phyloP scores from a whole-genome alignment of 805 yeast species.

The Kodamaea leandrae region DNA sequence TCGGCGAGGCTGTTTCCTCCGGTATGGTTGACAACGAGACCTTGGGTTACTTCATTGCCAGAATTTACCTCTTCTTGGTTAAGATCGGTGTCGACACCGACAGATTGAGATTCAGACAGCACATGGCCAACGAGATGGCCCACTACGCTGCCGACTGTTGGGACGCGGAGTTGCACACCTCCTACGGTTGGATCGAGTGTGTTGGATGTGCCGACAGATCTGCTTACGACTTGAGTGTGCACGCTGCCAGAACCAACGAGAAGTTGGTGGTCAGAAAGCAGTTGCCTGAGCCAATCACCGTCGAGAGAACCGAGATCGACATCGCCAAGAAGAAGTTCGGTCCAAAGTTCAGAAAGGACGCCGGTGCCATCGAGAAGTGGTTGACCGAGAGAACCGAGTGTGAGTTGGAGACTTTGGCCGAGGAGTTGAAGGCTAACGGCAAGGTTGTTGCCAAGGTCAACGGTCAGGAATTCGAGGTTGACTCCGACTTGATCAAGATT shows the following conservation, averaged over 20 bases:
- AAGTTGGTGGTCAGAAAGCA: conserved; percentile 92
- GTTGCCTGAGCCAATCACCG: conserved; percentile 77
- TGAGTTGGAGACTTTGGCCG: conserved; percentile 74
- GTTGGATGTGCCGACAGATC: conserved; percentile 99
- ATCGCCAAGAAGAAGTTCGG: conserved; percentile 95
- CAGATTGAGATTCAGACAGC: conserved; percentile 95
- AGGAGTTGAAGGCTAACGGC: conserved; percentile 60
- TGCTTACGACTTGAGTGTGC: conserved; percentile 95
- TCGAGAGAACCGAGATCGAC: conserved; percentile 80
- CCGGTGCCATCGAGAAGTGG: conserved; percentile 86
- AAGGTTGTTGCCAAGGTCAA: conserved; percentile 57
- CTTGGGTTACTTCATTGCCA: conserved; percentile 92
- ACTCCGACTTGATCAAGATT: conserved; percentile 66
- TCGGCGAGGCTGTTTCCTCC: conserved; percentile 86
- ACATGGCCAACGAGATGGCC: conserved; percentile 98
- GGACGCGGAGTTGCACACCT: conserved; percentile 96
- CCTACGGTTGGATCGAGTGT: conserved; percentile 99
- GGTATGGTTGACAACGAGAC: conserved; percentile 96
- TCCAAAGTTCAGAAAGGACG: conserved; percentile 96
- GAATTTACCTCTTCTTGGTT: conserved; percentile 80
- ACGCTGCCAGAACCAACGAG: conserved; percentile 91
- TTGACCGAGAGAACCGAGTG: conserved; percentile 73
- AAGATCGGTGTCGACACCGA: conserved; percentile 87
- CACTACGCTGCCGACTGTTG: conserved; percentile 99
- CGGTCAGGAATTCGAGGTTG: conserved; percentile 49